These are phyloP conservation scores for Monascus ruber DNA, from an alignment of 2,329 filamentous ascomycete genomes.

Conservation along the genomic window DNA sequence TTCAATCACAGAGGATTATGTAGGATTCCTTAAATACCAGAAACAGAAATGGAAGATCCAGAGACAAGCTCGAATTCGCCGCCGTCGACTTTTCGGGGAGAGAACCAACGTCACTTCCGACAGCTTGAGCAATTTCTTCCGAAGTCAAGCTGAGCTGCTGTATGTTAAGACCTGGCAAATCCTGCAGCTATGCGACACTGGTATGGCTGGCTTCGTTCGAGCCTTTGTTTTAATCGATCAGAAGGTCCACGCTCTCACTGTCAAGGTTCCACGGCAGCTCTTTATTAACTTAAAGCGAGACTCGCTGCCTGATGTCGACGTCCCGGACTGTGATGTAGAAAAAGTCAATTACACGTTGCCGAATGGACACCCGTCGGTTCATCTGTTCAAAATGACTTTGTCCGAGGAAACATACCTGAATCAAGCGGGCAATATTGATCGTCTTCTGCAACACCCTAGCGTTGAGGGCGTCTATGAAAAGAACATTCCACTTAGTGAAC, in stretches of 20 bases:
- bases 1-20: slow-evolving; percentile 72
- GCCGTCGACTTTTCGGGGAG: slow-evolving; percentile 88
- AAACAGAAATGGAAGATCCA: slow-evolving; percentile 99
- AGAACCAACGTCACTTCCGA: slow-evolving; percentile 51
- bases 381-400: slow-evolving; percentile 89
- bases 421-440: slow-evolving; percentile 69
- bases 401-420: slow-evolving; percentile 77
- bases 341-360: slow-evolving; percentile 89
- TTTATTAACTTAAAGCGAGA: slow-evolving; percentile 85
- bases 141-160: slow-evolving; percentile 79
- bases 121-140: slow-evolving; percentile 61
- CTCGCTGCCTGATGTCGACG: slow-evolving; percentile 77
- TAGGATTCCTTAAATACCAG: slow-evolving; percentile 80
- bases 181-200: slow-evolving; percentile 71
- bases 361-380: slow-evolving; percentile 85
- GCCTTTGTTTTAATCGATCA: slow-evolving; percentile 88
- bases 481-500: slow-evolving; percentile 73
- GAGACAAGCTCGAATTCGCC: slow-evolving; percentile 71
- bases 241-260: slow-evolving; percentile 77
- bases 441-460: slow-evolving; percentile 81
- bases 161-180: slow-evolving; percentile 95
- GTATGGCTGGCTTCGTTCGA: slow-evolving; percentile 72
- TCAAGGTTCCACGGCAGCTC: slow-evolving; percentile 78
- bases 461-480: slow-evolving; percentile 97
- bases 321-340: slow-evolving; percentile 76